A percentile compares a stretch with the other conserved stretches of the same genome.
Evolutionary conservation across 108 stramenopile genomes (phyloP).

Genomic region (Skeletonema potamos): DNA sequence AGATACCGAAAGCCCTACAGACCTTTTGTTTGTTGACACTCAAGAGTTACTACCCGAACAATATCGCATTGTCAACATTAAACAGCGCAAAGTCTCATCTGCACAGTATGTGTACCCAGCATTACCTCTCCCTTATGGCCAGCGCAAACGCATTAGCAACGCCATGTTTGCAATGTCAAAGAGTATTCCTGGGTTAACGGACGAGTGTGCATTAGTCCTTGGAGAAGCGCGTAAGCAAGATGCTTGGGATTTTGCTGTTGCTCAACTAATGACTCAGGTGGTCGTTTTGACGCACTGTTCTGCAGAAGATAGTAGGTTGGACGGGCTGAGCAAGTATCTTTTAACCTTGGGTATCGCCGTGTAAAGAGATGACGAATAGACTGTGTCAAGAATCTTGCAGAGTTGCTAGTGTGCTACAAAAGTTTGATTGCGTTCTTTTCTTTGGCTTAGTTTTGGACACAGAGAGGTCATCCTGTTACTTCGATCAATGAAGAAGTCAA

Average conservation of each 20-base stretch:
- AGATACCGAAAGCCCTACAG: conserved; percentile 32
- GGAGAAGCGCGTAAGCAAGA: conserved; percentile 76
- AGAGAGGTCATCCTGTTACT: neutral
- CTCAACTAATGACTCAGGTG: conserved; percentile 88
- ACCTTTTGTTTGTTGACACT: conserved; percentile 68
- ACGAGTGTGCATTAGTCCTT: conserved; percentile 79
- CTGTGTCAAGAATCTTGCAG: neutral
- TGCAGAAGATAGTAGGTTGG: conserved; percentile 70
- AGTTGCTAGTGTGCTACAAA: neutral
- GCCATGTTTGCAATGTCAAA: conserved; percentile 80
- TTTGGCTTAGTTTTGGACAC: too few species aligned
- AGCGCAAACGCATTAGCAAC: conserved; percentile 81
- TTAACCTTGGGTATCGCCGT: conserved; percentile 50
- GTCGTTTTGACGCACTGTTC: conserved; percentile 74
- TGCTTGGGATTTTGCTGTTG: conserved; percentile 85
- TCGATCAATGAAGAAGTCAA: neutral
- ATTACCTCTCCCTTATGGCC: conserved; percentile 80
- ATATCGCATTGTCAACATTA: conserved; percentile 57
- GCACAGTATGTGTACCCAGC: conserved; percentile 64
- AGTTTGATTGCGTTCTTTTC: neutral
- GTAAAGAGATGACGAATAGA: neutral
- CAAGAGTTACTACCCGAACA: conserved; percentile 71
- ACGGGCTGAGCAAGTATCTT: conserved; percentile 80
- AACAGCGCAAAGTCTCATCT: conserved; percentile 23
- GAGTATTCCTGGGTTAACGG: conserved; percentile 72